Evolutionary conservation across 805 yeast genomes (phyloP), one percentile per base, ranked within the genome.

Genomic region (Candida dajiaensis): DNA sequence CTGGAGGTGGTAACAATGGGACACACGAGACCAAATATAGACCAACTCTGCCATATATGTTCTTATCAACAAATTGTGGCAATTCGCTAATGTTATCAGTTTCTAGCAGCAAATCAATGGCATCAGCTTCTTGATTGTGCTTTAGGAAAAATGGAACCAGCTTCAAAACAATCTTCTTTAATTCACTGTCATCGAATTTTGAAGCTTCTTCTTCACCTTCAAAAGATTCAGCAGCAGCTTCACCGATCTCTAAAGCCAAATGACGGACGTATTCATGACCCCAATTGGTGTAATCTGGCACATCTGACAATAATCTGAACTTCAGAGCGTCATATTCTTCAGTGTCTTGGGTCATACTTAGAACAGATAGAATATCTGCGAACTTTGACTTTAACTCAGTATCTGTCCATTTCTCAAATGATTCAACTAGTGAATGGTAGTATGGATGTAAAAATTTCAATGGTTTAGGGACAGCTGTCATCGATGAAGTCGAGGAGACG

Each of bases 401-500:
- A 44, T 72, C 70, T 12, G 72, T 67, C 96, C 97, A 89, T 31
- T 72, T 70, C 33, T 77, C 81, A 64, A 83, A 85, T 36, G 86
- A 68, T 45, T 71, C 75, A 29, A 79, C 78, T 58, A 94, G 72
- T n/a, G 73, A 59, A 19, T 83, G 81, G 63, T 83, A 94, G 60
- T 81, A 87, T 8, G 97, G 96, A 60, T 96, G 81, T 53, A 94
- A 75, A 64, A 94, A 94, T 71, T 94, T 95, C 69, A 94, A 78
- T 6, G 99, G 99, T 67, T 94, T 94, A 35, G 99, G 99, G 43
- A 94, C 99, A 3, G 99, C 99, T 2, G 99, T 94, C 97, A 94
- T 94, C 9, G 97, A 90, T 35, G 97, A 87, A 3, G 99, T 94
- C 12, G 97, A 86, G 46, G 94, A 95, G 54, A 88, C 80, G 58